A percentile compares a stretch with the other conserved stretches of the same genome.
Conservation (phyloP, 768 basidiomycete genomes). For the Xerocomellus amylosporus region DNA sequence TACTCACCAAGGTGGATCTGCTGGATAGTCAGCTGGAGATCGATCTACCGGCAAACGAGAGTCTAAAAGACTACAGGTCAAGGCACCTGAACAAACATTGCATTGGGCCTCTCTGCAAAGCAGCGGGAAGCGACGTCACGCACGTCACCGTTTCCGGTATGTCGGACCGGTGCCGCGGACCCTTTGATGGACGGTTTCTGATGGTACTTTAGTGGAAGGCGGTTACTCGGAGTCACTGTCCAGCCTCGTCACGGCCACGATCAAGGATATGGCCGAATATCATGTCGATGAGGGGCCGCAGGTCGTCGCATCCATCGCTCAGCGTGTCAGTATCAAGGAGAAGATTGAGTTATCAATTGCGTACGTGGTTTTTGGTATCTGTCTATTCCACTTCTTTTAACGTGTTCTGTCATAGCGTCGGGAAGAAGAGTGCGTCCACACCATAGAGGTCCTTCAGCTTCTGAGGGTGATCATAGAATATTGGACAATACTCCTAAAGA, state of each 20-base stretch:
- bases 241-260: not conserved
- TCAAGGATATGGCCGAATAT: constrained; percentile 3
- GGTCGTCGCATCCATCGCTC: constrained; percentile 11
- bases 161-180: not conserved
- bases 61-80: not conserved
- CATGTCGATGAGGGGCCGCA: constrained; percentile 10
- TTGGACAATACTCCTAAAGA: constrained; percentile 8
- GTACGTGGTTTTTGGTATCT: not conserved
- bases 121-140: not conserved
- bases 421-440: constrained; percentile 11
- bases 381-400: not conserved
- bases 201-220: constrained; percentile 1
- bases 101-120: not conserved
- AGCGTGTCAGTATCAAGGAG: constrained; percentile 15
- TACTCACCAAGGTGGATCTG: constrained; percentile 17
- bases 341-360: constrained; percentile 13
- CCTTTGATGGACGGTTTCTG: not conserved
- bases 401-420: not conserved
- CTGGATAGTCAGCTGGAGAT: constrained; percentile 3
- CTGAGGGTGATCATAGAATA: constrained; percentile 3
- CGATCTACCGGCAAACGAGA: not conserved
- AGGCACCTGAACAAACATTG: not conserved
- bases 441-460: not conserved
- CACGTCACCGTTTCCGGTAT: constrained; percentile 9
- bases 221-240: constrained; percentile 6